Conservation (phyloP, 2,329 filamentous ascomycete genomes). For the Sordariomycetes sp. region DNA sequence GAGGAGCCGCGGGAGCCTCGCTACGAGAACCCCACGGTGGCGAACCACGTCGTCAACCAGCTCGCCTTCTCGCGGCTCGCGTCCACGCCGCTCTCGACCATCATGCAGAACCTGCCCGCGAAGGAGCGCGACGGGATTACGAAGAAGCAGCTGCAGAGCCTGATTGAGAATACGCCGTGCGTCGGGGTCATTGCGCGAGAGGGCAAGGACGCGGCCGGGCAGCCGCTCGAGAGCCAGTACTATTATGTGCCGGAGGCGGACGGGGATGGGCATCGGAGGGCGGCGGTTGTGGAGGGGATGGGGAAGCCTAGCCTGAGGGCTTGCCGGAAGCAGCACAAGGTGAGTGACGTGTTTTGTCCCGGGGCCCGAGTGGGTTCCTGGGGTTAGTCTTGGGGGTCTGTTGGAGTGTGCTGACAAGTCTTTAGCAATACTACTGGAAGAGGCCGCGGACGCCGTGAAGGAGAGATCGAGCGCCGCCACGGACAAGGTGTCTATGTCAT, state of each 20-base stretch:
- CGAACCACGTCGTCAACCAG: constrained; percentile 87
- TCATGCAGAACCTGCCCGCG: constrained; percentile 71
- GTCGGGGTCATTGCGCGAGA: constrained; percentile 81
- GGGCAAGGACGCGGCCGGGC: constrained; percentile 92
- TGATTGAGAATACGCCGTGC: constrained; percentile 63
- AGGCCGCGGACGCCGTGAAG: constrained; percentile 42
- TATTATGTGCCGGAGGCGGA: constrained; percentile 91
- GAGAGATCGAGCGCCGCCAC: background rate
- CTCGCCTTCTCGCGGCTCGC: constrained; percentile 88
- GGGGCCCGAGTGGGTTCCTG: too few relatives aligned
- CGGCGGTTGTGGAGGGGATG: constrained; percentile 74
- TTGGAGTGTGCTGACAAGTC: background rate
- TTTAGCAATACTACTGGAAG: constrained; percentile 60
- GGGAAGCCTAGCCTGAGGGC: constrained; percentile 79
- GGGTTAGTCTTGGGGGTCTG: too few relatives aligned
- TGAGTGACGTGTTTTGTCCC: constrained; percentile 39
- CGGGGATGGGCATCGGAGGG: constrained; percentile 60
- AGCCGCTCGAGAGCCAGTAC: constrained; percentile 87
- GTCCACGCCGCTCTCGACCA: constrained; percentile 79
- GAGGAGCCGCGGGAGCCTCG: constrained; percentile 3
- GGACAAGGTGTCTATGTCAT: too few relatives aligned
- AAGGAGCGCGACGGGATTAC: constrained; percentile 47
- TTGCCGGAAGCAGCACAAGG: constrained; percentile 96
- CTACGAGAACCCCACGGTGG: constrained; percentile 16
- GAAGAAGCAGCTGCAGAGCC: constrained; percentile 49